A percentile compares a stretch with the other conserved stretches of the same genome.
Conservation (phyloP, 106 monocot species). For the Phalaenopsis aphrodite region DNA sequence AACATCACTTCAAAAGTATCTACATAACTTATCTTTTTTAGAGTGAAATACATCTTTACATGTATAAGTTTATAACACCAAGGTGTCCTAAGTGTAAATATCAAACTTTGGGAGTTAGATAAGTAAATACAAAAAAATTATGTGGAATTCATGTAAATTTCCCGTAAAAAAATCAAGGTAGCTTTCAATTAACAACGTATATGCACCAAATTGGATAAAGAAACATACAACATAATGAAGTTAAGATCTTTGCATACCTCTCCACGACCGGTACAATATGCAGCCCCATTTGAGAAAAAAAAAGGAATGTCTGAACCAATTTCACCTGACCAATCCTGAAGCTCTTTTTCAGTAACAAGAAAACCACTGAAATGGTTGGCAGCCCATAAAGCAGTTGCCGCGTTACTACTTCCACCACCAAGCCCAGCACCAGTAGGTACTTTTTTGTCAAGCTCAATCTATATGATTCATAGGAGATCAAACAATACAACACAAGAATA, state of each 20-base stretch:
- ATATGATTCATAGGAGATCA: not conserved
- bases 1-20: no score
- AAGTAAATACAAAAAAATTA: no score
- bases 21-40: no score
- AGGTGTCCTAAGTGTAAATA: no score
- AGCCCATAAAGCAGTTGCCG: constrained; percentile 98
- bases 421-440: constrained; percentile 98
- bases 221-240: no score
- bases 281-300: constrained; percentile 95
- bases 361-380: constrained; percentile 89
- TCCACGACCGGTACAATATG: constrained; percentile 95
- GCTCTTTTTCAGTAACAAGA: constrained; percentile 77
- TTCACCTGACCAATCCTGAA: constrained; percentile 93
- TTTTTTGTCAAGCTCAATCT: constrained; percentile 98
- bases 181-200: not conserved
- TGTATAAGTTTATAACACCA: no score
- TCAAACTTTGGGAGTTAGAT: no score
- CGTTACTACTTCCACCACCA: constrained; percentile 98
- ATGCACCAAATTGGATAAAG: not conserved
- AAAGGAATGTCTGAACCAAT: constrained; percentile 98
- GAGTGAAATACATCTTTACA: no score
- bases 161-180: not conserved
- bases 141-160: no score
- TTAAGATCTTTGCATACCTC: constrained; percentile 47
- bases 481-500: not conserved